A percentile compares a stretch with the other conserved stretches of the same genome.
These are phyloP conservation scores for Didymella lethalis DNA, from an alignment of 2,329 filamentous ascomycete species.

Conservation along the genomic window DNA sequence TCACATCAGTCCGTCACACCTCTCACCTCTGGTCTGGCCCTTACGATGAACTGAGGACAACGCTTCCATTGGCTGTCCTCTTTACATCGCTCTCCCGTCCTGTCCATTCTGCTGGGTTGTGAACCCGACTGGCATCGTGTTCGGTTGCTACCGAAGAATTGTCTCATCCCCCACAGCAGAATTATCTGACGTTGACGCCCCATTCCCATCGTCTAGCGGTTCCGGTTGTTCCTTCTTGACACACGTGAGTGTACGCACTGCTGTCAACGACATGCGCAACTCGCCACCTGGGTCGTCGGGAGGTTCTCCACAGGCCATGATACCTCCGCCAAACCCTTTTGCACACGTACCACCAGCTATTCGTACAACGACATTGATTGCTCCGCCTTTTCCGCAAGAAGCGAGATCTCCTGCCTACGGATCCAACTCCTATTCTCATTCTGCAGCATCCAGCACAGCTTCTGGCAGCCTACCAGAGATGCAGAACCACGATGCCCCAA, in stretches of 20 bases:
- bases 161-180: slow-evolving; percentile 39
- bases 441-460: slow-evolving; percentile 48
- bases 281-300: slow-evolving; percentile 46
- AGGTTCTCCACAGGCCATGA: slow-evolving; percentile 44
- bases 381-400: slow-evolving; percentile 42
- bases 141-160: slow-evolving; percentile 48
- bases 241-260: slow-evolving; percentile 23
- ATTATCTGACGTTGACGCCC: slow-evolving; percentile 24
- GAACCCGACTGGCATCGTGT: slow-evolving; percentile 31
- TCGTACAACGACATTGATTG: slow-evolving; percentile 39
- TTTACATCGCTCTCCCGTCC: slow-evolving; percentile 29
- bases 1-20: slow-evolving; percentile 16
- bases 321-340: slow-evolving; percentile 47
- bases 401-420: slow-evolving; percentile 46
- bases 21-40: slow-evolving; percentile 30
- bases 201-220: slow-evolving; percentile 26
- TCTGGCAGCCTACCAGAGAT: slow-evolving; percentile 44
- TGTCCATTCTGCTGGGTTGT: slow-evolving; percentile 35
- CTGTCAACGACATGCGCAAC: slow-evolving; percentile 34
- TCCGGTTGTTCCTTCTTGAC: slow-evolving; percentile 25
- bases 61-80: slow-evolving; percentile 37
- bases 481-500: slow-evolving; percentile 42
- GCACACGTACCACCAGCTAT: slow-evolving; percentile 33
- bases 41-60: slow-evolving; percentile 35
- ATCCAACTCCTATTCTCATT: slow-evolving; percentile 43